Conservation (phyloP, 306 rosid species). For the Cicer cuneatum region DNA sequence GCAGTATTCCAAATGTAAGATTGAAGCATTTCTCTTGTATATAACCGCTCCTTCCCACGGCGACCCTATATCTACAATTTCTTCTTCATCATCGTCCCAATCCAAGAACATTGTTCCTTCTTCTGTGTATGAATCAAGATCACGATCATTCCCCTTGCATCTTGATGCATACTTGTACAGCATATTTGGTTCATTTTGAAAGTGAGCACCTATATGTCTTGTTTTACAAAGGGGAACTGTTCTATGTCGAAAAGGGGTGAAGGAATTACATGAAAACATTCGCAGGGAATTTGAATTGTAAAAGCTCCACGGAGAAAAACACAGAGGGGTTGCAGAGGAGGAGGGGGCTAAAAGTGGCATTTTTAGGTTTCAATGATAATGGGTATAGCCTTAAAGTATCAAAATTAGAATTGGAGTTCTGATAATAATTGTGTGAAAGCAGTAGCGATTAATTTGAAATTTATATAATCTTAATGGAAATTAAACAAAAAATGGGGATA, state of each 20-base stretch:
- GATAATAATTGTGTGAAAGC: constrained; percentile 13
- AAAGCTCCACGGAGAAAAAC: constrained; percentile 41
- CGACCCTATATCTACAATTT: constrained; percentile 54
- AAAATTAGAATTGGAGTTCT: constrained; percentile 21
- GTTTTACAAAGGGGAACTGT: constrained; percentile 30
- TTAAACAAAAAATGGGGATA: not conserved
- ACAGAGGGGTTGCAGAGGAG: constrained; percentile 52
- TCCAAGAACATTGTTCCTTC: constrained; percentile 48
- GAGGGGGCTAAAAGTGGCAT: constrained; percentile 67
- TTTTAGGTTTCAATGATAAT: constrained; percentile 31
- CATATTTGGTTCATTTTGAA: constrained; percentile 37
- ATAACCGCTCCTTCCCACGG: constrained; percentile 95
- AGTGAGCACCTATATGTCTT: constrained; percentile 13
- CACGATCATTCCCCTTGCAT: constrained; percentile 49
- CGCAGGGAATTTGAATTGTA: constrained; percentile 43
- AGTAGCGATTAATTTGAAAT: not conserved
- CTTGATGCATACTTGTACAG: constrained; percentile 40
- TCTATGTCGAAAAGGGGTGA: constrained; percentile 43
- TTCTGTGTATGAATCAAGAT: constrained; percentile 47
- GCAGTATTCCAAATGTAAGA: constrained; percentile 80
- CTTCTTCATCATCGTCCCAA: constrained; percentile 60
- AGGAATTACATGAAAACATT: constrained; percentile 36
- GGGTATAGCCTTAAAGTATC: constrained; percentile 38
- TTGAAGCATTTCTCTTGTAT: constrained; percentile 72
- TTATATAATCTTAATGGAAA: too few species aligned